Evolutionary conservation across 2,329 filamentous ascomycete species (phyloP), one percentile per base, ranked within the genome.

Genomic region (Trematosphaeria pertusa): DNA sequence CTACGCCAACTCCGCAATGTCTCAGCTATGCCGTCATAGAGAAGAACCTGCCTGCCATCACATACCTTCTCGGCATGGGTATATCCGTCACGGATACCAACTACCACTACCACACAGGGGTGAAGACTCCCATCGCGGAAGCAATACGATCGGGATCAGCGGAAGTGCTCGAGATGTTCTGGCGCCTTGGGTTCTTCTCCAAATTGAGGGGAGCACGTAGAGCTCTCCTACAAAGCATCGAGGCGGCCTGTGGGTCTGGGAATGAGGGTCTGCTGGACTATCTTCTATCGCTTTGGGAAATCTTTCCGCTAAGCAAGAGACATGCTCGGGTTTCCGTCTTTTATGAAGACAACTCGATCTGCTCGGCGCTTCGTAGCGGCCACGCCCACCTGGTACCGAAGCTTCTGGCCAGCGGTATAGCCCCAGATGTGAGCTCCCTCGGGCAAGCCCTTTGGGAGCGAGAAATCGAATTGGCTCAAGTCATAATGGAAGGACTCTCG

Each of bases 211-310:
- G 30, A 3, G 18, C 18, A 6, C 2, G 7, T 12, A 7, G 14
- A 5, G 30, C 17, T 18, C 12, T 43, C n/a, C 6, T 11, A 6
- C 11, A 24, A 9, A 14, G 18, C 21, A 35, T 43, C 2, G 12
- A 8, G 15, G 30, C 31, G 5, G 39, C 39, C 21, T 43, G 39
- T 26, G 30, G 35, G 17, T 26, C 30, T 12, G 39, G 39, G 8
- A 43, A 35, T 9, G 24, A 41, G 17, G 7, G 11, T 6, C 18
- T 41, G 15, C 19, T 41, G 11, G 28, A 32, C 15, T 6, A 41
- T 12, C 26, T 41, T 19, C 26, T 41, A 15, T 20, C 26, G 4
- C n/a, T 18, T 20, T 22, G 26, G 24, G 26, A 32, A 28, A 8
- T 28, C 24, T 28, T 8, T 28, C 12, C 24, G 24, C 12, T 12